Evolutionary conservation across 139 green algal species (phyloP), one percentile per base, ranked within the genome.

Genomic region (Chlamydomonas urium): DNA sequence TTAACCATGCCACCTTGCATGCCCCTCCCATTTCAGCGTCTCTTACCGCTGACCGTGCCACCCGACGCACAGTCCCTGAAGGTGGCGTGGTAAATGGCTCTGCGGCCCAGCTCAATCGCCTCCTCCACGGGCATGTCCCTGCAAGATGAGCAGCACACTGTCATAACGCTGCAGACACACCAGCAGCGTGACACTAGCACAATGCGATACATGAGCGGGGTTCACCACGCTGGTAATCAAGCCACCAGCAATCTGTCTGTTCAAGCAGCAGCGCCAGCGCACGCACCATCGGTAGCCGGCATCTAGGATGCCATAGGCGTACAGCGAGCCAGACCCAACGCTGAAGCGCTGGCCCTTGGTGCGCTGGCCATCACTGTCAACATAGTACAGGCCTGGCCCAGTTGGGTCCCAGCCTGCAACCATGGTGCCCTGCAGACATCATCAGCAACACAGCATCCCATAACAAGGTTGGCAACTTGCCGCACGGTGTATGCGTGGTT

Each of bases 71-170:
- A 93, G 80, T 99, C 96, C 6, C 96, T 81, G 83, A 98, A 99
- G 31, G 93, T 97, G 53, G 96, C 96, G 77, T 99, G 96, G 84
- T 98, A 99, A 80, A 99, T 99, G 53, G 96, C 81, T 5, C 94
- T 77, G 48, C 86, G 82, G 5, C 88, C 96, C 60, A 99, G 83
- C 86, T 99, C 94, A 42, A 93, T 79, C 0, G 96, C 96, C 47
- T 98, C 93, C 24, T 97, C 94, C 26, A 94, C 79, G 34, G n/a
- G 70, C 85, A 99, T 75, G 74, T 99, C 93, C 85, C 83, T 94
- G 69, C 62, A 73, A 31, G 26, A 33, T 33, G 19, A 26, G 21
- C 21, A 26, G 45, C 21, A 21, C 45, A 56, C 17, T 56, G 45
- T 21, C 17, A 17, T 56, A 17, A 50, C 8, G 42, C 14, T 14